phyloP scores from a whole-genome alignment of 164 flowering plant species.

The Stephania japonica region DNA sequence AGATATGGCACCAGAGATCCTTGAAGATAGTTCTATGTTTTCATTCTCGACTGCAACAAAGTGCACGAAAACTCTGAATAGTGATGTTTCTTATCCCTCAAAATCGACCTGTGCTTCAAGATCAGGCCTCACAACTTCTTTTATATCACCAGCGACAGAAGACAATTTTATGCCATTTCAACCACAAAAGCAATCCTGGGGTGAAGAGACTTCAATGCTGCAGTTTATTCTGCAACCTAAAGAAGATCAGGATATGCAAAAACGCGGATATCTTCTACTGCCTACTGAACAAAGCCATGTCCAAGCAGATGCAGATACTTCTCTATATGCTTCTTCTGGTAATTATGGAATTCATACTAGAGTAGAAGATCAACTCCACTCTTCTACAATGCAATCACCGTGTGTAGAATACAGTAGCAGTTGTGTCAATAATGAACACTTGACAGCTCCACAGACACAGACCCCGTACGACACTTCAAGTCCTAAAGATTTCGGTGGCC shows the following conservation, averaged over 20 bases:
- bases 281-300: slow-evolving; percentile 22
- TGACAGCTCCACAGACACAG: slow-evolving; percentile 12
- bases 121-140: slow-evolving; percentile 21
- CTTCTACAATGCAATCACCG: slow-evolving; percentile 23
- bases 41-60: slow-evolving; percentile 27
- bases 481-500: slow-evolving; percentile 26
- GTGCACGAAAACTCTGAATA: slow-evolving; percentile 16
- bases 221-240: slow-evolving; percentile 25
- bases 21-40: slow-evolving; percentile 28
- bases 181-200: slow-evolving; percentile 36
- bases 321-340: slow-evolving; percentile 20
- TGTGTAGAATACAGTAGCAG: slow-evolving; percentile 19
- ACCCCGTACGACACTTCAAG: slow-evolving; percentile 17
- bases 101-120: slow-evolving; percentile 24
- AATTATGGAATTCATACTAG: slow-evolving; percentile 20
- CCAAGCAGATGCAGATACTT: slow-evolving; percentile 30
- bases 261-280: slow-evolving; percentile 25
- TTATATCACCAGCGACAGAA: slow-evolving; percentile 25
- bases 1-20: slow-evolving; percentile 24
- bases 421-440: slow-evolving; percentile 12
- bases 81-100: slow-evolving; percentile 26
- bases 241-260: slow-evolving; percentile 29
- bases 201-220: slow-evolving; percentile 26
- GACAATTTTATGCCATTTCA: slow-evolving; percentile 24
- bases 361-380: slow-evolving; percentile 19